Evolutionary conservation across 441 rosid species (phyloP).

Genomic region (Hura crepitans): DNA sequence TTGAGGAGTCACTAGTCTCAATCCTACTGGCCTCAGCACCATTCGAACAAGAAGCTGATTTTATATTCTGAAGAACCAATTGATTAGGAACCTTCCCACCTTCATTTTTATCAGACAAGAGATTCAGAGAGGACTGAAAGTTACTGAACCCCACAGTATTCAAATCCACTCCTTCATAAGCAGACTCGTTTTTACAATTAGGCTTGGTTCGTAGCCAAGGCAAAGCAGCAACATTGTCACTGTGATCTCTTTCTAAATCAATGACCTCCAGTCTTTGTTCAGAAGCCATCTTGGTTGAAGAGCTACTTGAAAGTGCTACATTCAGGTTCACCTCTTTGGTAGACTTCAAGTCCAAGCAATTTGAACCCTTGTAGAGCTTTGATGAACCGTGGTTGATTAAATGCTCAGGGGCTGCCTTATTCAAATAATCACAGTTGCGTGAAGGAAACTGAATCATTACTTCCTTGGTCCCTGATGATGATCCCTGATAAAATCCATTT

Average conservation of each 20-base stretch:
- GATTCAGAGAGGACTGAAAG: slow-evolving; percentile 41
- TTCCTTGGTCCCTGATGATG: slow-evolving; percentile 62
- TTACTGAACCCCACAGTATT: slow-evolving; percentile 34
- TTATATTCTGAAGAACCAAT: slow-evolving; percentile 32
- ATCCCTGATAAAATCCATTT: slow-evolving; percentile 57
- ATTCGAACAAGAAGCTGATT: slow-evolving; percentile 39
- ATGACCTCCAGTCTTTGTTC: slow-evolving; percentile 33
- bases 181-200: slow-evolving; percentile 33
- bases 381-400: slow-evolving; percentile 25
- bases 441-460: slow-evolving; percentile 29
- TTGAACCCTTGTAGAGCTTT: slow-evolving; percentile 35
- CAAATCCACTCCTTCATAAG: slow-evolving; percentile 37
- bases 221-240: slow-evolving; percentile 38
- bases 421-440: slow-evolving; percentile 36
- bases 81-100: slow-evolving; percentile 27
- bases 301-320: slow-evolving; percentile 38
- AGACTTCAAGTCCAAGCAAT: slow-evolving; percentile 39
- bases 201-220: slow-evolving; percentile 65
- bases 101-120: slow-evolving; percentile 34
- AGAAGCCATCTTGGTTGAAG: slow-evolving; percentile 31
- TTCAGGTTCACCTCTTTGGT: slow-evolving; percentile 59
- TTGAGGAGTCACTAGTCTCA: slow-evolving; percentile 32
- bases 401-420: slow-evolving; percentile 31
- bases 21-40: slow-evolving; percentile 33
- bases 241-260: slow-evolving; percentile 46